phyloP scores from a whole-genome alignment of 176 grass and related monocot species.

The Thinopyrum elongatum region DNA sequence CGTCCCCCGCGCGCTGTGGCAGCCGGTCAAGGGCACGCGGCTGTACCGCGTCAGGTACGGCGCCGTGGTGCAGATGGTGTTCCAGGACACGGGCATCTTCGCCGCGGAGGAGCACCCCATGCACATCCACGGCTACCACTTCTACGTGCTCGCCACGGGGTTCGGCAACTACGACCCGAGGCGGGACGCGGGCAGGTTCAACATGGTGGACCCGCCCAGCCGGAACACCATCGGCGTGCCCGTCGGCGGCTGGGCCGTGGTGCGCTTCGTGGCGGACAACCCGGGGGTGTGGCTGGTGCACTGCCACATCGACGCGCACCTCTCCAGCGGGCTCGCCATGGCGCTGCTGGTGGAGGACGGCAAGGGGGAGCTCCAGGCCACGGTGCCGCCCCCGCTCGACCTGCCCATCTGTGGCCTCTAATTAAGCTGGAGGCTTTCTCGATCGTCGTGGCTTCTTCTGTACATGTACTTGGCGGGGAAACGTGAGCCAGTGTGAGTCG shows the following conservation, averaged over 20 bases:
- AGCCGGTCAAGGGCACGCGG: no score
- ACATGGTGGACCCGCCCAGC: slow-evolving; percentile 78
- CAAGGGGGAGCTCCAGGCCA: slow-evolving; percentile 41
- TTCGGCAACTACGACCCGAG: slow-evolving; percentile 76
- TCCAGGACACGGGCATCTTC: slow-evolving; percentile 78
- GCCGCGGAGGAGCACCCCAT: slow-evolving; percentile 76
- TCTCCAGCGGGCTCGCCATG: slow-evolving; percentile 70
- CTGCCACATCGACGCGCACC: slow-evolving; percentile 85
- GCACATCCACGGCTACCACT: slow-evolving; percentile 90
- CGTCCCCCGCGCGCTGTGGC: no score
- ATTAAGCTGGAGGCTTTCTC: not conserved
- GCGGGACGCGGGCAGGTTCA: slow-evolving; percentile 59
- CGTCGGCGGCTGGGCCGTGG: slow-evolving; percentile 77
- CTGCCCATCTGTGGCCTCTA: slow-evolving; percentile 54
- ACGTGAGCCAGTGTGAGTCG: not conserved
- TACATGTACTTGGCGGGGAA: not conserved
- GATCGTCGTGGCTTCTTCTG: not conserved
- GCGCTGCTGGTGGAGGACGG: slow-evolving; percentile 89
- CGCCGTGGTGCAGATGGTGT: no score
- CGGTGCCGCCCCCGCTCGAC: slow-evolving; percentile 67
- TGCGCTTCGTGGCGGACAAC: slow-evolving; percentile 78
- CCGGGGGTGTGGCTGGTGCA: slow-evolving; percentile 90
- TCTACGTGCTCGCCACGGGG: slow-evolving; percentile 83
- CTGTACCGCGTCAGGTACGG: no score
- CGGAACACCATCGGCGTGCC: slow-evolving; percentile 92